phyloP scores from a whole-genome alignment of 768 basidiomycete genomes.

The Suillus luteus region DNA sequence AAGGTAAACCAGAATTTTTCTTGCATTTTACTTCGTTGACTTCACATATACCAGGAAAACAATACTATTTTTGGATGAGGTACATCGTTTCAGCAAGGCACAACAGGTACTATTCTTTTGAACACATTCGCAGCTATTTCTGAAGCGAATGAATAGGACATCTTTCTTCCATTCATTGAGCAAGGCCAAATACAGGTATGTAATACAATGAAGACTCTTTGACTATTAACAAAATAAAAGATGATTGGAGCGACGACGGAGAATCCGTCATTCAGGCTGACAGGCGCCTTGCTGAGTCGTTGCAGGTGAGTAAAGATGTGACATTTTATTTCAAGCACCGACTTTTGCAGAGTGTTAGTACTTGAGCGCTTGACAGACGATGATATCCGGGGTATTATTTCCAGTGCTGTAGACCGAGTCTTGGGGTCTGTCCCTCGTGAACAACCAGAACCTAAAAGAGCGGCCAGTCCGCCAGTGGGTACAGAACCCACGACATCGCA shows the following conservation, averaged over 20 bases:
- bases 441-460: not conserved
- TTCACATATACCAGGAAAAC: constrained; percentile 52
- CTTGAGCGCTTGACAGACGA: constrained; percentile 66
- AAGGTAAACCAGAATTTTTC: constrained; percentile 40
- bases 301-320: constrained; percentile 58
- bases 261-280: constrained; percentile 85
- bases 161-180: constrained; percentile 82
- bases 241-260: constrained; percentile 87
- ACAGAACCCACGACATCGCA: constrained; percentile 21
- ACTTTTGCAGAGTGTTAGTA: constrained; percentile 64
- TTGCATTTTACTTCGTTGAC: not conserved
- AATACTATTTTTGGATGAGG: constrained; percentile 80
- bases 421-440: constrained; percentile 19
- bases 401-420: constrained; percentile 48
- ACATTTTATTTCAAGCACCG: constrained; percentile 17
- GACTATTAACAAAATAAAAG: constrained; percentile 30
- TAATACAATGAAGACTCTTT: constrained; percentile 6
- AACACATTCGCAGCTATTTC: constrained; percentile 13
- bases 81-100: constrained; percentile 75
- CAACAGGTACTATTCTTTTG: constrained; percentile 51
- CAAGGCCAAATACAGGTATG: constrained; percentile 68
- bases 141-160: constrained; percentile 48
- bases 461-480: constrained; percentile 5
- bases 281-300: constrained; percentile 69
- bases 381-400: constrained; percentile 60